Base-by-base conservation (phyloP, 2,329 filamentous ascomycete genomes). In the Pseudopyrenochaeta lycopersici region DNA sequence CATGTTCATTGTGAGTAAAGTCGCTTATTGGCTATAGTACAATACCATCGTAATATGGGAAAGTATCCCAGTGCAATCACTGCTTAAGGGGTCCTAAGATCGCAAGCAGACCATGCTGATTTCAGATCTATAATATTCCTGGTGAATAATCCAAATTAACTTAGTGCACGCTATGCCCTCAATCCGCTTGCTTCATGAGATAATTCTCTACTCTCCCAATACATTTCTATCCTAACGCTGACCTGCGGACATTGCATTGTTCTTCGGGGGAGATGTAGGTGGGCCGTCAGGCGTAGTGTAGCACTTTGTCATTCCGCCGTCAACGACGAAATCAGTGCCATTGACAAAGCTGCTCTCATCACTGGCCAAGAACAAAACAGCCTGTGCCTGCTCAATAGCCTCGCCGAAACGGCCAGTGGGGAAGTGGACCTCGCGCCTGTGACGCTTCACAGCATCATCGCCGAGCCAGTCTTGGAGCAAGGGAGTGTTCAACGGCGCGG, bases 391-490 rank as follows among this genome's bases (percentile, higher is more conserved):
- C 82, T 97, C 92, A 56, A 97, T 81, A n/a, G 93, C 91, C 82
- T 97, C 92, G 44, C 92, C 92, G 70, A 97, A 97, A 11, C 93
- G 86, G 36, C 92, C 92, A 7, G 84, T 86, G 4, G 92, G 92
- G 83, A 97, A 96, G 77, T 97, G 92, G 18, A 97, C 84, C 81
- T 96, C 92, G 52, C 92, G 89, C 41, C 93, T 84, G 70, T 86
- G 80, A 29, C 92, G 87, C 85, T 97, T 97, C 56, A 85, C 85
- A 72, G 86, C 74, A 78, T 97, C 92, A 67, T 95, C 91, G 58
- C 93, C 93, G 18, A 97, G 86, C 91, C 92, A 97, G 78, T 97
- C 91, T 80, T 97, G 92, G 48, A 97, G 83, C 27, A 97, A 85
- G 21, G 92, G 91, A 0, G 93, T 97, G 83, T 97, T 97, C 64